Conservation (phyloP, 2,329 filamentous ascomycete genomes). For the Alternaria incomplexa region DNA sequence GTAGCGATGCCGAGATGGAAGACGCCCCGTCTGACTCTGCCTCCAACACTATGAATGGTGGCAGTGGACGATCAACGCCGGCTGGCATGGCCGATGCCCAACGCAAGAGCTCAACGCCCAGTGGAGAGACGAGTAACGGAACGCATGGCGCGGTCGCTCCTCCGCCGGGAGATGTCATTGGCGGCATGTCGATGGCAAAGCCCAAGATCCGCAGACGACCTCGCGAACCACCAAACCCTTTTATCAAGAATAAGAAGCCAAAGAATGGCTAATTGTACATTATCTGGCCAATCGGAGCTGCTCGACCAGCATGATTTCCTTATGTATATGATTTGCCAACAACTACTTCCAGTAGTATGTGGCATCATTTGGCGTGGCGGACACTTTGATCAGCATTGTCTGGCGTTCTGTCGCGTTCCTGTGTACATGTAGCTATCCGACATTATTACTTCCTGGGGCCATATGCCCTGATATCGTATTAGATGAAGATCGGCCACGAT, state of each 20-base stretch:
- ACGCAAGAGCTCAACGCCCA: conserved; percentile 22
- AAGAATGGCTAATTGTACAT: conserved; percentile 25
- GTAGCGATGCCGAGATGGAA: conserved; percentile 41
- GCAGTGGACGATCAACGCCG: conserved; percentile 39
- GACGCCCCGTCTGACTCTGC: conserved; percentile 33
- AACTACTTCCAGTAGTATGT: neutral
- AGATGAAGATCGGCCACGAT: conserved; percentile 14
- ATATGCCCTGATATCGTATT: conserved; percentile 6
- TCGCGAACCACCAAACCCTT: conserved; percentile 32
- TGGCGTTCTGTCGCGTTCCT: conserved; percentile 5
- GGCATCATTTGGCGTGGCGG: neutral
- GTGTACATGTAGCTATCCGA: conserved; percentile 6
- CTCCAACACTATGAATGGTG: conserved; percentile 25
- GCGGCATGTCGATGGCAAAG: conserved; percentile 33
- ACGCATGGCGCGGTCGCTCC: conserved; percentile 5
- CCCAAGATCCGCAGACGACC: conserved; percentile 41
- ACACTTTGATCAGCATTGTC: conserved; percentile 4
- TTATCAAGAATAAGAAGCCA: conserved; percentile 39
- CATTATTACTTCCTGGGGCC: conserved; percentile 10
- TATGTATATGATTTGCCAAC: conserved; percentile 10
- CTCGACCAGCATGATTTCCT: neutral
- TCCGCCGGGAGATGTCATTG: conserved; percentile 21
- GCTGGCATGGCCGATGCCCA: conserved; percentile 19
- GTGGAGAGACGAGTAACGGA: conserved; percentile 15
- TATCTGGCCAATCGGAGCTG: neutral